Evolutionary conservation across 805 yeast species (phyloP), one percentile per base, ranked within the genome.

Genomic region (Saturnispora diversa): DNA sequence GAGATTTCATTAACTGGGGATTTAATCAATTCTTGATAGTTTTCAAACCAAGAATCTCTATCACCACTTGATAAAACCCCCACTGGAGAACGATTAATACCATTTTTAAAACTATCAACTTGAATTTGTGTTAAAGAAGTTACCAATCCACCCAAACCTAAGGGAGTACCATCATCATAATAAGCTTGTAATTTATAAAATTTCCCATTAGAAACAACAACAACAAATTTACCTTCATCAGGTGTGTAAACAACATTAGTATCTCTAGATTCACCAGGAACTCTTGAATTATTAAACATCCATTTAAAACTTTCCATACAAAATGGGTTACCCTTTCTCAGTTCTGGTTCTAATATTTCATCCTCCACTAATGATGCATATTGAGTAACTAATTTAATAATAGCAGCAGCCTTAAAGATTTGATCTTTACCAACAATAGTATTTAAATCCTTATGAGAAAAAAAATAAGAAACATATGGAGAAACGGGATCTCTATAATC

Each of bases 401-500:
- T 63, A 35, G 85, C 79, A 5, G 94, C 74, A 2, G 97, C 85
- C 55, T 92, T 84, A 48, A 68, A 62, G 42, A 80, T 58, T 53
- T 81, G 88, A 54, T 76, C 74, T 45, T 69, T 65, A 40, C 82
- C 84, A 45, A 82, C 67, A 3, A 47, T 42, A 6, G 62, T 60
- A 47, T 76, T 72, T 45, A 81, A 61, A 52, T 84, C 90, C 60
- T 75, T 80, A 66, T 90, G 95, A 40, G 79, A 72, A 64, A 75
- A 90, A 52, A 86, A 92, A 66, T 90, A 90, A 16, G 95, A 83
- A 27, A 86, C 95, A 56, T 79, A 88, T 10, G 97, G 97, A 21
- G 84, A 84, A n/a, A 90, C 84, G 0, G 97, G 95, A 61, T 86
- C 97, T 50, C 92, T 73, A 65, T 86, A 88, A 30, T 82, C 77